Evolutionary conservation across 345 rosid species (phyloP), one percentile per base, ranked within the genome.

Genomic region (Stellera chamaejasme): DNA sequence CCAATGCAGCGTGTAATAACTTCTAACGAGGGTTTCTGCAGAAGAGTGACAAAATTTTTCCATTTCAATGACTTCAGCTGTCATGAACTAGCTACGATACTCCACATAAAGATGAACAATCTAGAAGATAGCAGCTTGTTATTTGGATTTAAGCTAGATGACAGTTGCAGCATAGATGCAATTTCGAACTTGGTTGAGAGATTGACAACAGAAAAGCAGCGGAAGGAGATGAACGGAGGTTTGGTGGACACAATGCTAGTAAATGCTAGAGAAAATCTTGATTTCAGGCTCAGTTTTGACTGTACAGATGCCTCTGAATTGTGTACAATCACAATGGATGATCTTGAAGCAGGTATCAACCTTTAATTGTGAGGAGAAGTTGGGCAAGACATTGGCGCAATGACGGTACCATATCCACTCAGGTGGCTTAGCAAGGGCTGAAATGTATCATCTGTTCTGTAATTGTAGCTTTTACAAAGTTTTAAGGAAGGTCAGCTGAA

Each of bases 1-100:
- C 99, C 97, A 51, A 94, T 94, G 99, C 82, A 85, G 74, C 92
- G 96, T 11, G 96, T 94, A 59, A 94, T 94, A 2, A 69, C 85
- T 48, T 90, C 97, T 2, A 90, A 90, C 14, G 97, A 94, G 71
- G 99, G 99, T 56, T 94, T 94, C 73, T 80, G 90, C 63, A 77
- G 97, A 71, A 90, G 99, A 73, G 99, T 94, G 41, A 90, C 97
- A 12, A 94, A 87, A 69, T 85, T 90, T 72, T 94, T 94, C 70
- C 67, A 75, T 51, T 94, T 94, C 43, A 70, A 79, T 10, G 97
- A 94, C 74, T 90, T 90, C 67, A 77, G 56, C 61, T 69, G 90
- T 0, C 66, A 73, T 61, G 97, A 94, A 63, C 73, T 94, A 16
- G 90, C 95, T 10, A 78, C 77, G 68, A 90, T 94, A 56, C 80